A percentile compares a stretch with the other conserved stretches of the same genome.
Evolutionary conservation across 2,329 filamentous ascomycete species (phyloP).

Genomic region (Cytospora mali): DNA sequence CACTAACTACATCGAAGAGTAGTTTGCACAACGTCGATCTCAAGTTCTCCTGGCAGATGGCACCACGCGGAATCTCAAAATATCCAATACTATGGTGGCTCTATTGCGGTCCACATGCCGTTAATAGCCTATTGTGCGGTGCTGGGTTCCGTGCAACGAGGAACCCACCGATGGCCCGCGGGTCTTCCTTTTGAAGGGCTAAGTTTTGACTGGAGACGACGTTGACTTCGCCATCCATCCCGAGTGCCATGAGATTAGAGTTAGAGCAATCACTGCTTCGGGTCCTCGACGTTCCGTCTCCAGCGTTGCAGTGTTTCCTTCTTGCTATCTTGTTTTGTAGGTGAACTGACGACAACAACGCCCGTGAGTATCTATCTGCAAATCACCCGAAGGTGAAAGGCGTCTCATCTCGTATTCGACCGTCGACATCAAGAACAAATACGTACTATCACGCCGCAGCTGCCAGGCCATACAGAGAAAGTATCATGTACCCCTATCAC

Average conservation of each 20-base stretch:
- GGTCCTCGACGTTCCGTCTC: constrained; percentile 5
- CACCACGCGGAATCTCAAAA: background rate
- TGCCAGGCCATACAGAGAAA: constrained; percentile 3
- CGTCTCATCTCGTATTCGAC: background rate
- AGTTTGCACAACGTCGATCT: background rate
- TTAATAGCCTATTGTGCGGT: background rate
- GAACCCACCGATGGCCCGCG: background rate
- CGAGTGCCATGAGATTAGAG: constrained; percentile 22
- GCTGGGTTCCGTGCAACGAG: background rate
- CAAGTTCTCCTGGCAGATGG: background rate
- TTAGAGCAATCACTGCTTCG: constrained; percentile 15
- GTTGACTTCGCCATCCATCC: constrained; percentile 8
- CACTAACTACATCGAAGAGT: background rate
- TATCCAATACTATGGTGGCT: background rate
- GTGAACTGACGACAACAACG: background rate
- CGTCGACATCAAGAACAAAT: background rate
- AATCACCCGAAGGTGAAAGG: background rate
- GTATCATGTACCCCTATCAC: constrained; percentile 4
- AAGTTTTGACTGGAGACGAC: background rate
- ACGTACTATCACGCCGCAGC: background rate
- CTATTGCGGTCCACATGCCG: background rate
- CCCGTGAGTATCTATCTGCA: background rate
- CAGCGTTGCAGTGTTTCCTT: constrained; percentile 5
- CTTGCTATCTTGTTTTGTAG: constrained; percentile 5
- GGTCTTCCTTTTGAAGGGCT: background rate